phyloP scores from a whole-genome alignment of 2,329 filamentous ascomycete species.

The Fusarium graminum region DNA sequence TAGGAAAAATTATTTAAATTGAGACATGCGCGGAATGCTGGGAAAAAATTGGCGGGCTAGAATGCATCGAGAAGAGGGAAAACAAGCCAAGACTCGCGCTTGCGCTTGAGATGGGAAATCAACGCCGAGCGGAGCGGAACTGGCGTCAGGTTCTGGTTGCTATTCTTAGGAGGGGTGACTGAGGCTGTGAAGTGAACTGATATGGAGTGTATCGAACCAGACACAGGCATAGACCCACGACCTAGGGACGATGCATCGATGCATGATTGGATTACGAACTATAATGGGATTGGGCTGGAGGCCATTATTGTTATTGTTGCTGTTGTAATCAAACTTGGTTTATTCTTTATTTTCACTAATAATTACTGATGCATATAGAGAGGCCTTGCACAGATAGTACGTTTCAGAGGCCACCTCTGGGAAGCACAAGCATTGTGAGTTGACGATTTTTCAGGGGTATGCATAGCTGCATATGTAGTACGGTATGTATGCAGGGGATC shows the following conservation, averaged over 20 bases:
- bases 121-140: constrained; percentile 38
- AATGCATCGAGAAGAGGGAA: constrained; percentile 34
- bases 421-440: constrained; percentile 17
- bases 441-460: constrained; percentile 27
- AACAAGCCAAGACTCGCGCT: constrained; percentile 35
- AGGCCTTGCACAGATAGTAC: not conserved
- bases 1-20: constrained; percentile 14
- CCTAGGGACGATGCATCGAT: constrained; percentile 46
- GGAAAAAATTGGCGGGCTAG: constrained; percentile 16
- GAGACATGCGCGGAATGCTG: constrained; percentile 15
- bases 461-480: constrained; percentile 21
- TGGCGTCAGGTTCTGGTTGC: constrained; percentile 37
- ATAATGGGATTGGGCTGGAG: not conserved
- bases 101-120: constrained; percentile 42
- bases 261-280: constrained; percentile 23
- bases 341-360: not conserved
- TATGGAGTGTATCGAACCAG: constrained; percentile 10
- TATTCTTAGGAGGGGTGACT: constrained; percentile 47
- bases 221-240: constrained; percentile 34
- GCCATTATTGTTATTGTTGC: constrained; percentile 1
- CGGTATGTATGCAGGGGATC: constrained; percentile 28
- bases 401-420: constrained; percentile 13
- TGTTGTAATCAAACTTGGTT: not conserved
- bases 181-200: constrained; percentile 44
- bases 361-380: not conserved